Conservation (phyloP, 2,329 filamentous ascomycete species). For the Exophiala sp. region DNA sequence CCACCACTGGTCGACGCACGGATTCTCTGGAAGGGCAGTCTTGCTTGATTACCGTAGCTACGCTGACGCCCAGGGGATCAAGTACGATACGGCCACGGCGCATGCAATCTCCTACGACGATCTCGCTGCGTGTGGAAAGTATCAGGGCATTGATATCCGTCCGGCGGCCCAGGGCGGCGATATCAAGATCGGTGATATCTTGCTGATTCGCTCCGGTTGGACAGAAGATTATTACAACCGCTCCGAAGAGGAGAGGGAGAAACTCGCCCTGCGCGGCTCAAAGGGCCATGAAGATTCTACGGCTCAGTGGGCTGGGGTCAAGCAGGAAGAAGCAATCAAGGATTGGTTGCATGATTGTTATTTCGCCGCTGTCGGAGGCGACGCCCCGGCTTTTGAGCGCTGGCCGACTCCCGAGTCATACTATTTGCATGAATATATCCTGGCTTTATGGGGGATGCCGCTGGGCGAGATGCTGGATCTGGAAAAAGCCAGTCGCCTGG, state of each 20-base stretch:
- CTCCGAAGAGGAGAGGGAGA: constrained; percentile 32
- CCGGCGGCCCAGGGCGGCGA: constrained; percentile 50
- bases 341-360: constrained; percentile 65
- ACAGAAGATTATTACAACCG: constrained; percentile 53
- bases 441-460: constrained; percentile 43
- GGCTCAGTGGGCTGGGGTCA: constrained; percentile 45
- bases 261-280: constrained; percentile 31
- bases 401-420: constrained; percentile 46
- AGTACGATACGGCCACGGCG: constrained; percentile 48
- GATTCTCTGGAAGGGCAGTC: constrained; percentile 40
- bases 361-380: constrained; percentile 60
- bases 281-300: constrained; percentile 36
- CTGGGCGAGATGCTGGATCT: constrained; percentile 44
- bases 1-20: constrained; percentile 40
- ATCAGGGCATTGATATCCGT: constrained; percentile 58
- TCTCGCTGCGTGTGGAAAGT: constrained; percentile 53
- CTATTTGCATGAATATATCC: constrained; percentile 38
- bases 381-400: constrained; percentile 59
- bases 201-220: constrained; percentile 60
- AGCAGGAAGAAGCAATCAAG: constrained; percentile 51
- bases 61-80: constrained; percentile 46
- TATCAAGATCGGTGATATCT: constrained; percentile 57
- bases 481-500: constrained; percentile 35
- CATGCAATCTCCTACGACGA: constrained; percentile 51
- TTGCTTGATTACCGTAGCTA: constrained; percentile 43